Evolutionary conservation across 2,329 filamentous ascomycete genomes (phyloP).

Genomic region (Xylariaceae sp.): DNA sequence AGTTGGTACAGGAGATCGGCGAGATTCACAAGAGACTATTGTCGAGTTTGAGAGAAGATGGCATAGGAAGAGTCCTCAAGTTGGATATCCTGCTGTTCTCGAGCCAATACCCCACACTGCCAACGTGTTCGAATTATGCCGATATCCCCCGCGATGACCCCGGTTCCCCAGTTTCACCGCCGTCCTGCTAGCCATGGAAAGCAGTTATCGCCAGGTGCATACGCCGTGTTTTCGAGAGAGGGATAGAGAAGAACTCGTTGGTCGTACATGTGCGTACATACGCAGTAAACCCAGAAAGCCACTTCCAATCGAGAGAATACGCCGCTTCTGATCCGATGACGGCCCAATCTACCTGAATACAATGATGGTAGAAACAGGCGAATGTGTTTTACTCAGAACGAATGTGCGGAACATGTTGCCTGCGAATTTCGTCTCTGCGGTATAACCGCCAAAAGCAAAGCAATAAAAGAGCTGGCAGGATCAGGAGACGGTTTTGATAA

Average conservation of each 20-base stretch:
- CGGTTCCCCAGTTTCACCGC: conserved; percentile 21
- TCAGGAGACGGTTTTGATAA: conserved; percentile 14
- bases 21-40: conserved; percentile 25
- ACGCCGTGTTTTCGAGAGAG: neutral
- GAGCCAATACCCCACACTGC: conserved; percentile 23
- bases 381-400: too few relatives aligned
- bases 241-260: neutral
- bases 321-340: conserved; percentile 13
- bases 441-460: conserved; percentile 9
- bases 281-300: conserved; percentile 4
- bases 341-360: conserved; percentile 21
- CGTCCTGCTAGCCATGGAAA: conserved; percentile 25
- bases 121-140: conserved; percentile 25
- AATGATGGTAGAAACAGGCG: neutral
- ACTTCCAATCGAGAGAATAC: conserved; percentile 18
- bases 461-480: neutral
- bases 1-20: conserved; percentile 19
- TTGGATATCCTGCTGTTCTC: conserved; percentile 26
- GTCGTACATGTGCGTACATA: neutral
- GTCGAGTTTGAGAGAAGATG: conserved; percentile 29
- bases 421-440: neutral
- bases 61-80: conserved; percentile 26
- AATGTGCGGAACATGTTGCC: neutral
- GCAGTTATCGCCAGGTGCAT: conserved; percentile 23
- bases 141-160: conserved; percentile 25